phyloP scores from a whole-genome alignment of 768 basidiomycete genomes.

The Macrolepiota albuminosa region DNA sequence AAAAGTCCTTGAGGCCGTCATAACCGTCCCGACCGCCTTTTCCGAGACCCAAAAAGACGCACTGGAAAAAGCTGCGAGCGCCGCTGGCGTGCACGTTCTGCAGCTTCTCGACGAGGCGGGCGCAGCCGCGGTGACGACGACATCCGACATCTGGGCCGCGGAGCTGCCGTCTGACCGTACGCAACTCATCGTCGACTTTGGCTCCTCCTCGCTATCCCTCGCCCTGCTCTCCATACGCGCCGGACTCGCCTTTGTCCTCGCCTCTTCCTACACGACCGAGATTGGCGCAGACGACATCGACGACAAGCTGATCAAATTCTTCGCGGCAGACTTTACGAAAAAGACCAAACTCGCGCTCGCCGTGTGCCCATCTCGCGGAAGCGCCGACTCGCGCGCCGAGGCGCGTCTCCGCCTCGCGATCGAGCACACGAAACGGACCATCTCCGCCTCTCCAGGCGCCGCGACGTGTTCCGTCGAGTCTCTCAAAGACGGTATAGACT shows the following conservation, averaged over 20 bases:
- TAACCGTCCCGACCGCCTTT: conserved; percentile 79
- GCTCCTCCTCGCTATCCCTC: conserved; percentile 66
- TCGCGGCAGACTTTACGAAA: conserved; percentile 94
- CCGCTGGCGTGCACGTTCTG: conserved; percentile 78
- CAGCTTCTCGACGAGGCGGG: conserved; percentile 88
- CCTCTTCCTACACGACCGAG: conserved; percentile 39
- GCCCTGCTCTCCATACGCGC: conserved; percentile 70
- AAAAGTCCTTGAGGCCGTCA: conserved; percentile 73
- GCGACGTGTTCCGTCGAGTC: conserved; percentile 92
- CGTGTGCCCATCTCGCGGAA: conserved; percentile 53
- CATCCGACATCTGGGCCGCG: conserved; percentile 37
- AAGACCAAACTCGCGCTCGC: conserved; percentile 79
- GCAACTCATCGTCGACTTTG: conserved; percentile 78
- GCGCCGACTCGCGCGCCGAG: conserved; percentile 75
- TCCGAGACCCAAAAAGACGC: conserved; percentile 62
- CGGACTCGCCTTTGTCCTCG: conserved; percentile 66
- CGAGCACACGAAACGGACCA: conserved; percentile 91
- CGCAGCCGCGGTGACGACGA: conserved; percentile 62
- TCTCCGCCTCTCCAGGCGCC: conserved; percentile 81
- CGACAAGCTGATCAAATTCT: conserved; percentile 81
- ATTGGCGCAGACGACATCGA: conserved; percentile 74
- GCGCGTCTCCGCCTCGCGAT: conserved; percentile 92
- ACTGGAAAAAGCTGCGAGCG: conserved; percentile 65
- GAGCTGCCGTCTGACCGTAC: conserved; percentile 58
- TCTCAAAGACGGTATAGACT: conserved; percentile 90